Percentiles rank a stretch among this genome's conserved stretches.
These are phyloP conservation scores for Gracilariopsis chorda DNA, from an alignment of 23 red algal species.

Conservation along the genomic window DNA sequence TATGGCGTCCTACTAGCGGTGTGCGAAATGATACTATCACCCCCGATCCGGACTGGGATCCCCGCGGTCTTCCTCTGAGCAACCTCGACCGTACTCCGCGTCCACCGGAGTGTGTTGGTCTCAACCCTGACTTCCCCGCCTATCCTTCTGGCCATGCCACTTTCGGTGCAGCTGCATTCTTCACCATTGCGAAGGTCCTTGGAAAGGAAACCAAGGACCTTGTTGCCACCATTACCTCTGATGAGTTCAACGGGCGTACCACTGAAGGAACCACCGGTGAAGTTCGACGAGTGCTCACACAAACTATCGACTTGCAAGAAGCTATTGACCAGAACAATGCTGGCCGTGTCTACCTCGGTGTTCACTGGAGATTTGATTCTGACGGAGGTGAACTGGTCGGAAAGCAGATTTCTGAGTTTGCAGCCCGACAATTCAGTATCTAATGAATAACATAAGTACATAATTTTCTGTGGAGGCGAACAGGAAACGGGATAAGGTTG, in stretches of 20 bases:
- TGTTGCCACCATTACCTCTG: background rate
- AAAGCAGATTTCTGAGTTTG: background rate
- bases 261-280: background rate
- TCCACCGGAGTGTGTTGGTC: background rate
- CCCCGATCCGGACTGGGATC: background rate
- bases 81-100: background rate
- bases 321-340: conserved; percentile 1
- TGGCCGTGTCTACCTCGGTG: background rate
- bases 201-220: background rate
- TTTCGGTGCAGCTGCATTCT: background rate
- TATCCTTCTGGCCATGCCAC: conserved; percentile 22
- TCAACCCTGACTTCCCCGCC: conserved; percentile 30
- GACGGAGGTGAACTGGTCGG: conserved; percentile 3
- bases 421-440: background rate
- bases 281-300: background rate
- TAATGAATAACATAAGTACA: no score
- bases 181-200: background rate
- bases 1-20: background rate
- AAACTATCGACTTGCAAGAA: background rate
- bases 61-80: background rate
- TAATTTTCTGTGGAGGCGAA: no score
- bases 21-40: background rate
- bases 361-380: conserved; percentile 32
- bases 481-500: no score
- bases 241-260: conserved; percentile 16